Conservation (phyloP, 1,284 basidiomycete species). For the Ceratobasidium sp. region DNA sequence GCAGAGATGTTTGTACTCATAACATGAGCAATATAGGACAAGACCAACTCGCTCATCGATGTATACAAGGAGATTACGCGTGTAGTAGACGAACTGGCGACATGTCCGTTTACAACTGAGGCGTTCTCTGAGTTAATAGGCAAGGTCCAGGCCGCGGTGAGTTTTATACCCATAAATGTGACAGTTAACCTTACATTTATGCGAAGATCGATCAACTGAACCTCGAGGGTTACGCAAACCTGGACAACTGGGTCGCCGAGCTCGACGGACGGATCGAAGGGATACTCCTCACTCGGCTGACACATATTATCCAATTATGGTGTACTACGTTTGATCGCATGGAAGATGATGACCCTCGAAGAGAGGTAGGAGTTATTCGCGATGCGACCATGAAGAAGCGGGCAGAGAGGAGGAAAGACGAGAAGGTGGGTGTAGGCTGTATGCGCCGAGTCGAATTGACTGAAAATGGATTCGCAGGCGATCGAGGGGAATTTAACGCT, state of each 20-base stretch:
- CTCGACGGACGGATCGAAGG: conserved; percentile 89
- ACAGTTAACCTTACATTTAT: neutral
- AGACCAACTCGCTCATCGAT: conserved; percentile 93
- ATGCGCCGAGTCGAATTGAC: conserved; percentile 7
- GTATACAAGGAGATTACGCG: conserved; percentile 88
- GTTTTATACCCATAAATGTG: conserved; percentile 52
- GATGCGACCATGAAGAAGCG: conserved; percentile 73
- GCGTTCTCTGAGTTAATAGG: conserved; percentile 83
- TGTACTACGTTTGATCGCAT: conserved; percentile 84
- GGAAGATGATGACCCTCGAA: conserved; percentile 73
- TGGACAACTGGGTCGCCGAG: conserved; percentile 95
- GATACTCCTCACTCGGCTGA: conserved; percentile 83
- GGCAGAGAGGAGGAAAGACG: conserved; percentile 73
- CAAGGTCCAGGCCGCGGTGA: conserved; percentile 87
- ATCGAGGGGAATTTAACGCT: conserved; percentile 78
- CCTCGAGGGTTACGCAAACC: conserved; percentile 95
- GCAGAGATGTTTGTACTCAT: neutral
- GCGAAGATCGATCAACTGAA: conserved; percentile 90
- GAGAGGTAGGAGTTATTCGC: conserved; percentile 65
- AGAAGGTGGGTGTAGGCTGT: conserved; percentile 67
- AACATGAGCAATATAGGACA: conserved; percentile 70
- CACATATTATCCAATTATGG: conserved; percentile 87
- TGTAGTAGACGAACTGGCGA: conserved; percentile 87
- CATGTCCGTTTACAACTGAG: conserved; percentile 86
- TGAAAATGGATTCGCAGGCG: conserved; percentile 45